Percentiles rank a stretch among this genome's conserved stretches.
phyloP scores from a whole-genome alignment of 768 basidiomycete genomes.

The Gelatoporia subvermispora region DNA sequence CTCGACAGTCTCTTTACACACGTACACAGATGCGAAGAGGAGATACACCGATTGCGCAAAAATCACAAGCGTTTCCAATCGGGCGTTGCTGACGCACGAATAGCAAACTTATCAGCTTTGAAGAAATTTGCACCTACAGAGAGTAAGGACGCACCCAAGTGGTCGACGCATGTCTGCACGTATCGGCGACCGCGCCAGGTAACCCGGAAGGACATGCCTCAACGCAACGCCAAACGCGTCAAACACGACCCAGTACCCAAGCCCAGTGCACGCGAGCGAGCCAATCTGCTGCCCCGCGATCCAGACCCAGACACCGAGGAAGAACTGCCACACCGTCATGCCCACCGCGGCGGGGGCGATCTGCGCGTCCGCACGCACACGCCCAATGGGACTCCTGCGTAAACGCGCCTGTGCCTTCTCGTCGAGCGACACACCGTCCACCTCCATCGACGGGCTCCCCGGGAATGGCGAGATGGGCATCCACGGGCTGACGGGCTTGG shows the following conservation, averaged over 20 bases:
- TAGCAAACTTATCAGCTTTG: not conserved
- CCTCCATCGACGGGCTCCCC: conserved; percentile 3
- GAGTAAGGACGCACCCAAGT: conserved; percentile 59
- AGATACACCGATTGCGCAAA: conserved; percentile 93
- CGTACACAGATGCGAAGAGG: conserved; percentile 91
- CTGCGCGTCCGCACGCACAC: conserved; percentile 12
- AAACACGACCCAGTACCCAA: conserved; percentile 97
- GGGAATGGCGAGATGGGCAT: conserved; percentile 45
- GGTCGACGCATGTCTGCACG: conserved; percentile 33
- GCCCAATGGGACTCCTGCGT: conserved; percentile 11
- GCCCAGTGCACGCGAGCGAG: conserved; percentile 79
- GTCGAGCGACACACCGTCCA: conserved; percentile 1
- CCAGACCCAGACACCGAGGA: conserved; percentile 77
- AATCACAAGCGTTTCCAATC: conserved; percentile 64
- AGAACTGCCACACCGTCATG: conserved; percentile 36
- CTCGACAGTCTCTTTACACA: conserved; percentile 96
- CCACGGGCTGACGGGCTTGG: conserved; percentile 65
- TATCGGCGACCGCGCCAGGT: conserved; percentile 32
- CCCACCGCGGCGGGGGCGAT: conserved; percentile 11
- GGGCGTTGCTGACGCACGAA: conserved; percentile 45
- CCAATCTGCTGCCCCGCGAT: conserved; percentile 84
- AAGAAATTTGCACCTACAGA: not conserved
- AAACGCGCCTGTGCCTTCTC: conserved; percentile 2
- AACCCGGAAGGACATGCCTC: conserved; percentile 39
- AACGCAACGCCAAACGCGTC: conserved; percentile 80